Percentiles rank a stretch among this genome's conserved stretches.
Evolutionary conservation across 2,329 filamentous ascomycete species (phyloP).

Genomic region (Claviceps purpurea): DNA sequence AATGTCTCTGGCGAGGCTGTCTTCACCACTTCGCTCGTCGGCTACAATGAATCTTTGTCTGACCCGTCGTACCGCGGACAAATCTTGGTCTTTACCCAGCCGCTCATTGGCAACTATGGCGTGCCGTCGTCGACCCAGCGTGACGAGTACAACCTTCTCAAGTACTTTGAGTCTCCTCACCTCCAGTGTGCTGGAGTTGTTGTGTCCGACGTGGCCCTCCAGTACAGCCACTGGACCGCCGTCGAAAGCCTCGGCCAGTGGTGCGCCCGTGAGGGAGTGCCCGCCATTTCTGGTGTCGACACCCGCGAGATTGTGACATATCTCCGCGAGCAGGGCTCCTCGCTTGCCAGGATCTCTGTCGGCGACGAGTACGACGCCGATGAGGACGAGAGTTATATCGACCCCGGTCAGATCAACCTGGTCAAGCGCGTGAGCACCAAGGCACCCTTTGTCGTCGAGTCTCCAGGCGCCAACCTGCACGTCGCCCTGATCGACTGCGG

Average conservation of each 20-base stretch:
- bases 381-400: slow-evolving; percentile 90
- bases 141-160: slow-evolving; percentile 80
- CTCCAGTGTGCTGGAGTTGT: slow-evolving; percentile 94
- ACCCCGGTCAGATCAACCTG: slow-evolving; percentile 92
- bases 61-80: slow-evolving; percentile 82
- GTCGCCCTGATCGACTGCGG: slow-evolving; percentile 94
- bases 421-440: slow-evolving; percentile 96
- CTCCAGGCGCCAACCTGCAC: slow-evolving; percentile 70
- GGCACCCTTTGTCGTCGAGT: slow-evolving; percentile 89
- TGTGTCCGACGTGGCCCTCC: slow-evolving; percentile 81
- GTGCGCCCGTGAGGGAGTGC: slow-evolving; percentile 93
- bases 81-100: slow-evolving; percentile 93
- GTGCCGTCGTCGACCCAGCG: slow-evolving; percentile 78
- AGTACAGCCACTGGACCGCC: slow-evolving; percentile 98
- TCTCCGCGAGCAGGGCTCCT: slow-evolving; percentile 92
- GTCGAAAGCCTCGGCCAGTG: slow-evolving; percentile 87
- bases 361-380: slow-evolving; percentile 98
- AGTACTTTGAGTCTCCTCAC: slow-evolving; percentile 97
- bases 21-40: slow-evolving; percentile 95
- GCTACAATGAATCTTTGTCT: slow-evolving; percentile 91
- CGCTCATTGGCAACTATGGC: slow-evolving; percentile 92
- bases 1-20: slow-evolving; percentile 98
- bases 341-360: slow-evolving; percentile 83
- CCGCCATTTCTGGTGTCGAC: slow-evolving; percentile 91
- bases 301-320: slow-evolving; percentile 93